Conservation (phyloP, 2,329 filamentous ascomycete species). For the Aureobasidium sp. region DNA sequence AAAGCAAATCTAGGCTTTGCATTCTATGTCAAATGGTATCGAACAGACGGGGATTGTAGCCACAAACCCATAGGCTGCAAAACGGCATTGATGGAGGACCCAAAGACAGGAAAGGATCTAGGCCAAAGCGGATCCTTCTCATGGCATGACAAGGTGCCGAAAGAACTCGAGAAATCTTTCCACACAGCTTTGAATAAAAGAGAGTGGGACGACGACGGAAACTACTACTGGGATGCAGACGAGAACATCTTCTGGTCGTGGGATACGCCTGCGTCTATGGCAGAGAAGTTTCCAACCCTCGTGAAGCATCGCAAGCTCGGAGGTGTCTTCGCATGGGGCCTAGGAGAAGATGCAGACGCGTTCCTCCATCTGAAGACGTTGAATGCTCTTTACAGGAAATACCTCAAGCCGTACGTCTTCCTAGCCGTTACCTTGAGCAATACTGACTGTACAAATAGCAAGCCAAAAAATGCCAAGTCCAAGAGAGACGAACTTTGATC, state of each 20-base stretch:
- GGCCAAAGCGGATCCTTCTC: conserved; percentile 19
- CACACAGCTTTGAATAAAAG: conserved; percentile 47
- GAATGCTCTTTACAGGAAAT: conserved; percentile 19
- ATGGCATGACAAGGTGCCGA: conserved; percentile 37
- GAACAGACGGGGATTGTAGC: conserved; percentile 44
- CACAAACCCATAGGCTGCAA: conserved; percentile 50
- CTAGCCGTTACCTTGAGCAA: neutral
- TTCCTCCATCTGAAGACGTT: conserved; percentile 40
- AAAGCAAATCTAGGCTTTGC: conserved; percentile 62
- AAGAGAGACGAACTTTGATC: neutral
- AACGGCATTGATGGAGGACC: conserved; percentile 53
- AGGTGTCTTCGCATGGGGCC: conserved; percentile 68
- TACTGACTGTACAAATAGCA: neutral
- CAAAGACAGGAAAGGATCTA: conserved; percentile 45
- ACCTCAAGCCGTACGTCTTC: conserved; percentile 3
- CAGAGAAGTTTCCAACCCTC: conserved; percentile 55
- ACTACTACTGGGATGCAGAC: conserved; percentile 59
- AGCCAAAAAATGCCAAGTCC: neutral
- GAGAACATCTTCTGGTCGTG: conserved; percentile 66
- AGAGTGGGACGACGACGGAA: conserved; percentile 52
- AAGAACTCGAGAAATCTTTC: conserved; percentile 52
- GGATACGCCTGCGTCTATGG: conserved; percentile 57
- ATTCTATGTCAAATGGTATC: conserved; percentile 65
- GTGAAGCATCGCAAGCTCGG: conserved; percentile 52
- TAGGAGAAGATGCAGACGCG: conserved; percentile 56